Base-by-base conservation (phyloP, 441 rosid species). In the Manihot esculenta region DNA sequence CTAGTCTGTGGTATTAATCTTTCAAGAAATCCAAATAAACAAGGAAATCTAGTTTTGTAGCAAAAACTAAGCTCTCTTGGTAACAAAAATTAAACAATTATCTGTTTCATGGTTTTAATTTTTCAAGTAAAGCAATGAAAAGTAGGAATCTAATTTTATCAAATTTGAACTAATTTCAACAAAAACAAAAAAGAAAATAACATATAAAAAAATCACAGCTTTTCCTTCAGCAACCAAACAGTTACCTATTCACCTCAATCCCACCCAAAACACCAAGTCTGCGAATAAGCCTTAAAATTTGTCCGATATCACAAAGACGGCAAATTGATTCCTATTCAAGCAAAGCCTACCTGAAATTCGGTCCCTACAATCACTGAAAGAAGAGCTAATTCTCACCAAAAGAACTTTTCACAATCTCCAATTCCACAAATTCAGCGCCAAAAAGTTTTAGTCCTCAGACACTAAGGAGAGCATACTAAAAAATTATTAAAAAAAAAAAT, bases 371-470 rank as follows among this genome's bases (percentile, higher is more conserved):
- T 63, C 21, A 45, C 18, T 24, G 30, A 15, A 6, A 10, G 47
- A 24, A 47, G 68, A 64, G 59, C 59, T 23, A 24, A 21, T 66
- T 66, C 21, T 26, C 50, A 9, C 0, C 20, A 41, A 21, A 58
- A 53, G 14, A 44, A 17, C n/a, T 12, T 33, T 44, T 26, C 42
- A 44, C 17, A 57, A 21, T 44, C 42, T 58, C 63, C 56, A 50
- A 44, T 67, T 57, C 72, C 61, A 67, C 7, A 74, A 60, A 26
- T 27, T 61, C 60, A 62, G 42, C 42, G 23, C 26, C 42, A 71
- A 62, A 53, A 13, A 20, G 15, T 48, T 48, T 26, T 21, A 65
- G 21, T 3, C 3, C 55, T 21, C 48, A 44, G 14, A 20, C 65
- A 41, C 5, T 42, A 61, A 1, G 0, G 6, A 30, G 18, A 0